phyloP scores from a whole-genome alignment of 2,329 filamentous ascomycete species.

The Colletotrichum sp. region DNA sequence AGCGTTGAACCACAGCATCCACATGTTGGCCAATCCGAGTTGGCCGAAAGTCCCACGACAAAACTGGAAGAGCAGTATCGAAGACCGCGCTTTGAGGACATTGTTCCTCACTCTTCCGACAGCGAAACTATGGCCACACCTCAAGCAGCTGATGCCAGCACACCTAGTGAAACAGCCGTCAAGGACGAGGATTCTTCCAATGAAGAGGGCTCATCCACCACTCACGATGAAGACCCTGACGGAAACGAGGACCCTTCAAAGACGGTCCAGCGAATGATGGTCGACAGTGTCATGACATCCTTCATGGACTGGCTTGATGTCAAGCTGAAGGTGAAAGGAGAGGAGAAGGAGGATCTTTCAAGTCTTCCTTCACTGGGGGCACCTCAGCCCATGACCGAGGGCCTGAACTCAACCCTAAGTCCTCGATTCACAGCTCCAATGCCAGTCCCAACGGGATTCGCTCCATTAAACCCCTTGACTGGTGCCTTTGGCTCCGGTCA shows the following conservation, averaged over 20 bases:
- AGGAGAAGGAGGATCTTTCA: background rate
- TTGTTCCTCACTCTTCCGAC: background rate
- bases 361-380: background rate
- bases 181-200: background rate
- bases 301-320: constrained; percentile 15
- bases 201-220: background rate
- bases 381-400: background rate
- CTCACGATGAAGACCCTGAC: background rate
- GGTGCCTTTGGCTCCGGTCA: background rate
- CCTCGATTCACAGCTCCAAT: background rate
- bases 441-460: background rate
- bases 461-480: background rate
- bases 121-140: accelerated
- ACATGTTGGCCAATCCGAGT: background rate
- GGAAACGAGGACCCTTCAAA: background rate
- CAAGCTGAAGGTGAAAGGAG: background rate
- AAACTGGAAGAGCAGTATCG: background rate
- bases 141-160: background rate
- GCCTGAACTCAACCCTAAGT: background rate
- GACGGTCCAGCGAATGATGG: background rate
- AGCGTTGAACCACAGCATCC: background rate
- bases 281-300: constrained; percentile 5
- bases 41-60: background rate
- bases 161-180: background rate
- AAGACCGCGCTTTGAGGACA: background rate